These are phyloP conservation scores for Dioscorea alata DNA, from an alignment of 106 monocot species.

Conservation along the genomic window DNA sequence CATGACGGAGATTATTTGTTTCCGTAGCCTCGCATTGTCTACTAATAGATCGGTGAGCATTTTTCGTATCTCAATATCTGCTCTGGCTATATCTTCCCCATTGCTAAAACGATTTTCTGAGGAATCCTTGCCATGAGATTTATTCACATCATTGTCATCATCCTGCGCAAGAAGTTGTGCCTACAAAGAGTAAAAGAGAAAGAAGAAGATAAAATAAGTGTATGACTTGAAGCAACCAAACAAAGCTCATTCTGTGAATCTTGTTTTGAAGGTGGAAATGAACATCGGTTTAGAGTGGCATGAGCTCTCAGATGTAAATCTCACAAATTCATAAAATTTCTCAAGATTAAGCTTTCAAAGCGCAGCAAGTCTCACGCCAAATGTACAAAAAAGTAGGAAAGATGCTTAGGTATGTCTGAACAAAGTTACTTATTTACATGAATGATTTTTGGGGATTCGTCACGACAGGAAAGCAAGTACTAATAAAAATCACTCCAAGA, in stretches of 20 bases:
- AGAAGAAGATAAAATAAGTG: neutral
- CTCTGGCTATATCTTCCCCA: conserved; percentile 26
- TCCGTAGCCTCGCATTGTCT: conserved; percentile 75
- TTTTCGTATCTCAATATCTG: conserved; percentile 52
- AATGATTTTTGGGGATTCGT: too few species aligned
- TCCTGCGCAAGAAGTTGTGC: conserved; percentile 79
- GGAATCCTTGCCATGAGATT: conserved; percentile 12
- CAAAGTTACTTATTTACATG: too few species aligned
- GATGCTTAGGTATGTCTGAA: too few species aligned
- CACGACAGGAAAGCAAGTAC: too few species aligned
- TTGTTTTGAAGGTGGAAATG: neutral
- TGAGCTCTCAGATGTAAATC: neutral
- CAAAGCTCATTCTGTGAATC: neutral
- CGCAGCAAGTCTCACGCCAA: too few species aligned
- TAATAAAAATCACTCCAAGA: too few species aligned
- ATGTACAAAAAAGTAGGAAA: too few species aligned
- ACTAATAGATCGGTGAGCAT: conserved; percentile 47
- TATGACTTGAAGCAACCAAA: neutral
- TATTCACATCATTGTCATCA: conserved; percentile 38
- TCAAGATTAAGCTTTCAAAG: too few species aligned
- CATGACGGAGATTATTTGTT: conserved; percentile 61
- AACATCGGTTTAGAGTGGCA: neutral
- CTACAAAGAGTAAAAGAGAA: conserved; percentile 18
- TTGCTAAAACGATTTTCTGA: conserved; percentile 13
- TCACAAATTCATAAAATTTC: neutral